phyloP scores from a whole-genome alignment of 352 stramenopile genomes.

The Pythium aquatile region DNA sequence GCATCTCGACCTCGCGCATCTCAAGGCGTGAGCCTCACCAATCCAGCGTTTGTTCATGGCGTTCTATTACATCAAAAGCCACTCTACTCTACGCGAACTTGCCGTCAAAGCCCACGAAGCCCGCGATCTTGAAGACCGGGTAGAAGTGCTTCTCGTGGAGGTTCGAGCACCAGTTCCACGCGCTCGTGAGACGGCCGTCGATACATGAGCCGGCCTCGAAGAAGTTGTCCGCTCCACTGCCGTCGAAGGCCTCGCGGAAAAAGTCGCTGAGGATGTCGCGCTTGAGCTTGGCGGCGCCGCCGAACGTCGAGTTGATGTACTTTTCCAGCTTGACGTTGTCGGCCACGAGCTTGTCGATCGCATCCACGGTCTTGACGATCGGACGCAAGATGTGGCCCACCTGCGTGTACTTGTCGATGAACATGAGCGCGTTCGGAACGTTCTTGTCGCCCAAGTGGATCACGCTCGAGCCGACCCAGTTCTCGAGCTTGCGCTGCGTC shows the following conservation, averaged over 20 bases:
- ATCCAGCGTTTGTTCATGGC: background rate
- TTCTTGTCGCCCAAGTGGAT: constrained; percentile 98
- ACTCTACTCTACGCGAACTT: constrained; percentile 78
- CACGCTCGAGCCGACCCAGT: constrained; percentile 93
- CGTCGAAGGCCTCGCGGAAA: constrained; percentile 96
- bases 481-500: constrained; percentile 67
- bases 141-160: constrained; percentile 94
- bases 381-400: constrained; percentile 85
- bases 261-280: constrained; percentile 95
- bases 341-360: constrained; percentile 55
- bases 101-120: constrained; percentile 96
- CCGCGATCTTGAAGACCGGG: constrained; percentile 95
- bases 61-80: background rate
- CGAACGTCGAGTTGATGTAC: constrained; percentile 84
- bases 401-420: constrained; percentile 99
- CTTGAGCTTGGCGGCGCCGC: constrained; percentile 76
- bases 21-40: constrained; percentile 35
- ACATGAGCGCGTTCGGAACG: constrained; percentile 97
- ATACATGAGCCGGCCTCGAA: constrained; percentile 96
- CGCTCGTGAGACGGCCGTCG: constrained; percentile 94
- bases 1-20: constrained; percentile 50
- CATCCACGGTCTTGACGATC: constrained; percentile 87
- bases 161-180: constrained; percentile 98
- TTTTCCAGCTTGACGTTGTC: constrained; percentile 46
- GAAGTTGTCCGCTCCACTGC: constrained; percentile 94